phyloP scores from a whole-genome alignment of 768 basidiomycete species.

The Trametes coccinea region DNA sequence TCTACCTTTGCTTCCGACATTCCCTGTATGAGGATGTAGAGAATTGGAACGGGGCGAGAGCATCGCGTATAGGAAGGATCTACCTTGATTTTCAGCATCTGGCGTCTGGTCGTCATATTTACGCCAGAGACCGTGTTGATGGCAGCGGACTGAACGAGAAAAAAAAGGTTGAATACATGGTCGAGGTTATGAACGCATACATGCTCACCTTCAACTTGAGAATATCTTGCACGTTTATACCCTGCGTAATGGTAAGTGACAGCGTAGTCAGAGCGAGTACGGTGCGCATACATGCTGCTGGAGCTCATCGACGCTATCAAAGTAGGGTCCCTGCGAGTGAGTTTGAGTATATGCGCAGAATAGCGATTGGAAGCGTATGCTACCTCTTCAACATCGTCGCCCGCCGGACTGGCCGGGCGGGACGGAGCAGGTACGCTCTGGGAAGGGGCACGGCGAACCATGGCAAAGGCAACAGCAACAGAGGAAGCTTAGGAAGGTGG shows the following conservation, averaged over 20 bases:
- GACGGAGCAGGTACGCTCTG: slow-evolving; percentile 48
- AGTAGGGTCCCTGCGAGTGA: slow-evolving; percentile 52
- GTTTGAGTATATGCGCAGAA: neutral
- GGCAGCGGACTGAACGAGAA: slow-evolving; percentile 58
- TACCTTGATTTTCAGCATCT: slow-evolving; percentile 93
- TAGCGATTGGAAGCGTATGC: neutral
- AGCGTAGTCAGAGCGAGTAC: neutral
- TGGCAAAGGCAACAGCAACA: neutral
- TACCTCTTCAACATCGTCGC: slow-evolving; percentile 47
- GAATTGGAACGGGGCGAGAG: slow-evolving; percentile 1
- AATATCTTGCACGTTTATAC: slow-evolving; percentile 95
- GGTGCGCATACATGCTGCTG: slow-evolving; percentile 65
- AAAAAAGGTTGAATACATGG: slow-evolving; percentile 8
- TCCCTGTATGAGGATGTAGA: slow-evolving; percentile 51
- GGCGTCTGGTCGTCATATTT: slow-evolving; percentile 87
- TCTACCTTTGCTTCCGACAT: slow-evolving; percentile 98
- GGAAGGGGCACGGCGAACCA: slow-evolving; percentile 49
- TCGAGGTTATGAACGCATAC: slow-evolving; percentile 13
- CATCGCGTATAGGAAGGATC: neutral
- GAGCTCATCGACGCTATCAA: slow-evolving; percentile 82
- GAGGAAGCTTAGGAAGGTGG: neutral
- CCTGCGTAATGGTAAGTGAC: slow-evolving; percentile 45
- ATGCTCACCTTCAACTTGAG: slow-evolving; percentile 77
- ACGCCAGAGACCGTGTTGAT: slow-evolving; percentile 87
- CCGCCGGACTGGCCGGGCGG: slow-evolving; percentile 47